Evolutionary conservation across 345 rosid genomes (phyloP).

Genomic region (Gossypium turneri): DNA sequence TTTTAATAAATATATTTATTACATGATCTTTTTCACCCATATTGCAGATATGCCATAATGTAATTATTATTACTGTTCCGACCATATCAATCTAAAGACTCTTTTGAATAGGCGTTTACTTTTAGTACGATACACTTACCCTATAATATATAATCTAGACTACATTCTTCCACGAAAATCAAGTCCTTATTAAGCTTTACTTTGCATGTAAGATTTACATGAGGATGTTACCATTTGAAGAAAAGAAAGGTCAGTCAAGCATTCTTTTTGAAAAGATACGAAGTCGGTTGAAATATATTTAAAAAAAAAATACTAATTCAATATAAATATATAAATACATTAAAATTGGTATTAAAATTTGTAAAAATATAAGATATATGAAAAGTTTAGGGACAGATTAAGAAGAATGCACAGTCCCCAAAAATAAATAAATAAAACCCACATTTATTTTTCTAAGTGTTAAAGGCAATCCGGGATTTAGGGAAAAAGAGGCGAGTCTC

Average conservation of each 20-base stretch:
- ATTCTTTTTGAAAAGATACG: constrained; percentile 25
- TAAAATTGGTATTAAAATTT: too few species aligned
- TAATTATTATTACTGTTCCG: too few species aligned
- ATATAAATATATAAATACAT: too few species aligned
- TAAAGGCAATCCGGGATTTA: constrained; percentile 52
- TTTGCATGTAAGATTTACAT: neutral
- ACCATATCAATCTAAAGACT: rapidly evolving
- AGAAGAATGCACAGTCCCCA: constrained; percentile 38
- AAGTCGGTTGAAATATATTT: neutral
- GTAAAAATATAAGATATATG: neutral
- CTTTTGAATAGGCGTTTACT: too few species aligned
- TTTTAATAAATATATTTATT: too few species aligned
- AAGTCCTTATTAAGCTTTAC: neutral
- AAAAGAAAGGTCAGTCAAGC: constrained; percentile 19
- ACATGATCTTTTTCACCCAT: too few species aligned
- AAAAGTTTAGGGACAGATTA: constrained; percentile 12
- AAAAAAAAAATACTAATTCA: too few species aligned
- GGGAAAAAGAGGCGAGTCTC: constrained; percentile 36
- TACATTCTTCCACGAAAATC: neutral
- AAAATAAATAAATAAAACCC: constrained; percentile 16
- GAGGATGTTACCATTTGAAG: constrained; percentile 25
- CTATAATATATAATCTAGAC: too few species aligned
- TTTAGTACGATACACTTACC: too few species aligned
- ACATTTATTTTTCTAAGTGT: constrained; percentile 18
- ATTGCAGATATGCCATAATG: too few species aligned